Conservation (phyloP, 78 protist genomes). For the Speleostelium caveatum region DNA sequence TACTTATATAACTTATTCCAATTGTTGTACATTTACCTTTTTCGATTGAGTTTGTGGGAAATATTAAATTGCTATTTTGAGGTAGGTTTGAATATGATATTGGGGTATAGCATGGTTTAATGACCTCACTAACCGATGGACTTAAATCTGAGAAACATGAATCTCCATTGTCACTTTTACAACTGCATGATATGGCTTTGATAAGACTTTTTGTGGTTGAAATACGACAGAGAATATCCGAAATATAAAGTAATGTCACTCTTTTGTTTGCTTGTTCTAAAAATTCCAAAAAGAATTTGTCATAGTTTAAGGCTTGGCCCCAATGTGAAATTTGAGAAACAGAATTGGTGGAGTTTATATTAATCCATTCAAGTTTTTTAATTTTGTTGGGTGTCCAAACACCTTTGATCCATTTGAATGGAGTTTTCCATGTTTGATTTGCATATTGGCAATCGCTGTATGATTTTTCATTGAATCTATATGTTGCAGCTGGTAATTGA, state of each 20-base stretch:
- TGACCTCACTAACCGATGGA: not conserved
- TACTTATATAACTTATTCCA: slow-evolving; percentile 10
- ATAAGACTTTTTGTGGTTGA: slow-evolving; percentile 17
- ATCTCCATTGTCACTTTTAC: not conserved
- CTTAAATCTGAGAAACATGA: not conserved
- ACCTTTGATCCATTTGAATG: slow-evolving; percentile 22
- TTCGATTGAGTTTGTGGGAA: not conserved
- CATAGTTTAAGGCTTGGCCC: not conserved
- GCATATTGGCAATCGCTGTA: slow-evolving; percentile 6
- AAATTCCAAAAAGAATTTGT: not conserved
- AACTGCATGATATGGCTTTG: slow-evolving; percentile 19
- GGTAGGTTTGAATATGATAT: not conserved
- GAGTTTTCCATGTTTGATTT: slow-evolving; percentile 13
- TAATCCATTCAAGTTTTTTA: slow-evolving; percentile 16
- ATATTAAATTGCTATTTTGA: not conserved
- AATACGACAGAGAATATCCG: slow-evolving; percentile 31
- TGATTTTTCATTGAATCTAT: slow-evolving; percentile 20
- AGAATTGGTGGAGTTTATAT: not conserved
- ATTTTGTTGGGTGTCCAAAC: slow-evolving; percentile 6
- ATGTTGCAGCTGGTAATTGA: not conserved
- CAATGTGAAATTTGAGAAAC: not conserved
- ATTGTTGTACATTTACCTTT: slow-evolving; percentile 7
- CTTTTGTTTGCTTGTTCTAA: not conserved
- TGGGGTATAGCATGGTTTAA: slow-evolving; percentile 30
- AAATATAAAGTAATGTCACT: not conserved